Conservation (phyloP, 768 basidiomycete species). For the Macrolepiota albuminosa region DNA sequence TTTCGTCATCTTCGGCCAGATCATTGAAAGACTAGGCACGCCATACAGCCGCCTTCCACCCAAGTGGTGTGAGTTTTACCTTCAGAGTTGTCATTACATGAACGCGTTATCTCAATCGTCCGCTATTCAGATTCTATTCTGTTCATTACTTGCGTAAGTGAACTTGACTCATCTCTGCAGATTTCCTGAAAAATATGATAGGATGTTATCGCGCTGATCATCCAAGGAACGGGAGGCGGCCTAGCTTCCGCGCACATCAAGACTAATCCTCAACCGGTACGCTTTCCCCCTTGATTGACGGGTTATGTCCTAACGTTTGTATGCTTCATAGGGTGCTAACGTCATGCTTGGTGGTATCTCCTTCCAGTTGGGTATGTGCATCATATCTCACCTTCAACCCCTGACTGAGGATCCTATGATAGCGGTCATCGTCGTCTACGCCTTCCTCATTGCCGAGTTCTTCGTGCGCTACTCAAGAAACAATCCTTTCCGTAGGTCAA, state of each 20-base stretch:
- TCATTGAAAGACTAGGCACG: constrained; percentile 39
- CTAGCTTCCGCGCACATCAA: constrained; percentile 27
- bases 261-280: constrained; percentile 15
- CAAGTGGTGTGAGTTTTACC: constrained; percentile 28
- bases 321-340: constrained; percentile 18
- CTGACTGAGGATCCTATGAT: neutral
- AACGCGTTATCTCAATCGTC: neutral
- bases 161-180: neutral
- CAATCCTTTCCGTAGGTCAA: constrained; percentile 24
- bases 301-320: too few species aligned
- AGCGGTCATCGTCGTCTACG: constrained; percentile 42
- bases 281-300: neutral
- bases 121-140: constrained; percentile 29
- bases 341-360: constrained; percentile 59
- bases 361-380: constrained; percentile 44
- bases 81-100: neutral
- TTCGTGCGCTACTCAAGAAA: constrained; percentile 34
- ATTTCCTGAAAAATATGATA: constrained; percentile 3
- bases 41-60: constrained; percentile 46
- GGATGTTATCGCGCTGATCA: constrained; percentile 57
- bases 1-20: constrained; percentile 47
- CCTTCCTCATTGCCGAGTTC: constrained; percentile 39
- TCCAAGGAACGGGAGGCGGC: constrained; percentile 64
- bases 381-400: neutral
- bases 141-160: constrained; percentile 32